These are phyloP conservation scores for Tylopilus sp. DNA, from an alignment of 768 basidiomycete species.

Conservation along the genomic window DNA sequence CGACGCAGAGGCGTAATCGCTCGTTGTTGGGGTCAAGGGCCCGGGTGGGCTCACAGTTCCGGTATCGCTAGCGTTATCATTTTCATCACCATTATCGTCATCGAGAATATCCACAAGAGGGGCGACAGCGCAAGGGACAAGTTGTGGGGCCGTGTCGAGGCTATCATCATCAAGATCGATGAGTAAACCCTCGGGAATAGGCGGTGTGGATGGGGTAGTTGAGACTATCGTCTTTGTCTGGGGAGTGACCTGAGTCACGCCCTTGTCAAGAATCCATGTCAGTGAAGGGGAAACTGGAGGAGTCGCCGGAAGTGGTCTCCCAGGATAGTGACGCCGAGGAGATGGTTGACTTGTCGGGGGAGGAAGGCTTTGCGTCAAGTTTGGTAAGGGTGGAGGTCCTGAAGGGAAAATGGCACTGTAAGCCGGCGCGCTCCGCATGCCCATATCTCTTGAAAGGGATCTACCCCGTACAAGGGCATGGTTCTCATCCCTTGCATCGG, in stretches of 20 bases:
- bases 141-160: constrained; percentile 20
- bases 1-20: constrained; percentile 26
- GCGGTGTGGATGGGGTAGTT: constrained; percentile 27
- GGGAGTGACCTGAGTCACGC: constrained; percentile 5
- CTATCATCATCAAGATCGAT: constrained; percentile 52
- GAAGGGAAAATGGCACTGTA: constrained; percentile 33
- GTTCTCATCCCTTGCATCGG: constrained; percentile 28
- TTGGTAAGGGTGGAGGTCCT: constrained; percentile 27
- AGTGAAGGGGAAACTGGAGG: constrained; percentile 31
- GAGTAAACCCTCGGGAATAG: constrained; percentile 47
- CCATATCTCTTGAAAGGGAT: constrained; percentile 30
- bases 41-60: constrained; percentile 32
- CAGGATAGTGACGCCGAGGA: constrained; percentile 31
- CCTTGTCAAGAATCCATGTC: constrained; percentile 34
- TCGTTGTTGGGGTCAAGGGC: constrained; percentile 31
- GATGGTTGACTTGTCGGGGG: constrained; percentile 23
- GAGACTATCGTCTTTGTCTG: constrained; percentile 21
- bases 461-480: constrained; percentile 28
- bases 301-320: constrained; percentile 32
- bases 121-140: constrained; percentile 3
- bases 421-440: constrained; percentile 32
- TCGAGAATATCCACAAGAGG: constrained; percentile 25
- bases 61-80: constrained; percentile 28
- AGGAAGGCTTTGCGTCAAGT: constrained; percentile 23
- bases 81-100: constrained; percentile 16